Evolutionary conservation across 352 stramenopile species (phyloP).

Genomic region (Aphanomyces cochlioides): DNA sequence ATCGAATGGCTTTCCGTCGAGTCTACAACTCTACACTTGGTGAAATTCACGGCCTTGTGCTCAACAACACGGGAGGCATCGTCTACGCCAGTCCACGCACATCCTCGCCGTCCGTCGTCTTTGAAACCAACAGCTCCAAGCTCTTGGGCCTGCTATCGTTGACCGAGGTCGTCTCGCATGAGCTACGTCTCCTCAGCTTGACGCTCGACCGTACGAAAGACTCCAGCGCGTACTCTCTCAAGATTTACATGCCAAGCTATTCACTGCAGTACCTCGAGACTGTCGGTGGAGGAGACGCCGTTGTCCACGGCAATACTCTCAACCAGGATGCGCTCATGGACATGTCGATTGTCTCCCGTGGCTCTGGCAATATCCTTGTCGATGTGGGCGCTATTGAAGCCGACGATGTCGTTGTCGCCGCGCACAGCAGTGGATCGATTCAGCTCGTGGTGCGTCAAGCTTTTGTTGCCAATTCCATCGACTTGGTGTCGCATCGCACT

Average conservation of each 20-base stretch:
- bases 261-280: conserved; percentile 7
- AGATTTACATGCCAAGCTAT: conserved; percentile 9
- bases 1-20: no score
- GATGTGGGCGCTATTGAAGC: not conserved
- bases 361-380: not conserved
- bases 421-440: not conserved
- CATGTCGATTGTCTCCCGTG: not conserved
- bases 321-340: not conserved
- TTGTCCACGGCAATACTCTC: not conserved
- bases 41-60: not conserved
- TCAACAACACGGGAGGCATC: not conserved
- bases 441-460: not conserved
- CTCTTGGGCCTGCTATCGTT: not conserved
- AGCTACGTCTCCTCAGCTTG: no score
- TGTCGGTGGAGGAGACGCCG: not conserved
- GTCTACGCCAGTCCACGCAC: not conserved
- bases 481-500: not conserved
- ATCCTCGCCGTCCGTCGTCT: not conserved
- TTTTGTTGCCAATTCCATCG: not conserved
- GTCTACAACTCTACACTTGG: no score
- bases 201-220: no score
- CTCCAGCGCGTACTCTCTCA: not conserved
- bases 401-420: not conserved
- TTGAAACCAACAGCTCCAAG: not conserved
- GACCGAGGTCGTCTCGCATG: no score